Percentiles rank a stretch among this genome's conserved stretches.
Conservation (phyloP, 2,329 filamentous ascomycete genomes). For the Cordyceps militaris region DNA sequence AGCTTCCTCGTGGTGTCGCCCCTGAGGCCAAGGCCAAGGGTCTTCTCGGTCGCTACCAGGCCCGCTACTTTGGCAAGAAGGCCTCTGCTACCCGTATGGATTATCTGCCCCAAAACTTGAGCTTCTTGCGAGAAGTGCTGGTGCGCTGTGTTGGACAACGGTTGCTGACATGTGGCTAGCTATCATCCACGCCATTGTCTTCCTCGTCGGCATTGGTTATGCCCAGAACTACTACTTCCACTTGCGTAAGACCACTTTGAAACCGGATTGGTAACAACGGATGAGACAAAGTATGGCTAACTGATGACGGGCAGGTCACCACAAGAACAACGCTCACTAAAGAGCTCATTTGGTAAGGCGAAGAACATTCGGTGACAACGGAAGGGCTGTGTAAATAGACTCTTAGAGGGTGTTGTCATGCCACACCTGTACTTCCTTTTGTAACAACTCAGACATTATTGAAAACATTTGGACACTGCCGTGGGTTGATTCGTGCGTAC, state of each 20-base stretch:
- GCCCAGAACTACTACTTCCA: slow-evolving; percentile 99
- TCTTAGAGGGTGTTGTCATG: slow-evolving; percentile 29
- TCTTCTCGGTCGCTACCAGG: slow-evolving; percentile 81
- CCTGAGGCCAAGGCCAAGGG: slow-evolving; percentile 77
- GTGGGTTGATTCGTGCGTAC: background rate
- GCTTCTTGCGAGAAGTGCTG: slow-evolving; percentile 21
- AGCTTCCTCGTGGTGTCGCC: slow-evolving; percentile 86
- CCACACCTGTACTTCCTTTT: slow-evolving; percentile 32
- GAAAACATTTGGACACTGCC: slow-evolving; percentile 17
- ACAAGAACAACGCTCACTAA: slow-evolving; percentile 99
- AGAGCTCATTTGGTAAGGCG: slow-evolving; percentile 21
- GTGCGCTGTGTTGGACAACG: slow-evolving; percentile 1
- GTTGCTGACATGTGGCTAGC: slow-evolving; percentile 45
- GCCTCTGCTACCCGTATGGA: slow-evolving; percentile 75
- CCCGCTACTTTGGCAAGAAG: slow-evolving; percentile 93
- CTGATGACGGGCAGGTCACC: slow-evolving; percentile 63
- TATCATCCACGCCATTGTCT: slow-evolving; percentile 76
- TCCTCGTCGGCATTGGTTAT: slow-evolving; percentile 78
- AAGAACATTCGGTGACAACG: slow-evolving; percentile 10
- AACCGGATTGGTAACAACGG: background rate
- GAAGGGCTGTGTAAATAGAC: slow-evolving; percentile 36
- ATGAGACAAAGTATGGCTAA: slow-evolving; percentile 9
- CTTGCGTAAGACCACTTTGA: slow-evolving; percentile 61
- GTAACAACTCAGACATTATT: slow-evolving; percentile 20
- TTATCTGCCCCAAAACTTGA: slow-evolving; percentile 1